These are phyloP conservation scores for Pezicula carpinea DNA, from an alignment of 2,329 filamentous ascomycete genomes.

Conservation along the genomic window DNA sequence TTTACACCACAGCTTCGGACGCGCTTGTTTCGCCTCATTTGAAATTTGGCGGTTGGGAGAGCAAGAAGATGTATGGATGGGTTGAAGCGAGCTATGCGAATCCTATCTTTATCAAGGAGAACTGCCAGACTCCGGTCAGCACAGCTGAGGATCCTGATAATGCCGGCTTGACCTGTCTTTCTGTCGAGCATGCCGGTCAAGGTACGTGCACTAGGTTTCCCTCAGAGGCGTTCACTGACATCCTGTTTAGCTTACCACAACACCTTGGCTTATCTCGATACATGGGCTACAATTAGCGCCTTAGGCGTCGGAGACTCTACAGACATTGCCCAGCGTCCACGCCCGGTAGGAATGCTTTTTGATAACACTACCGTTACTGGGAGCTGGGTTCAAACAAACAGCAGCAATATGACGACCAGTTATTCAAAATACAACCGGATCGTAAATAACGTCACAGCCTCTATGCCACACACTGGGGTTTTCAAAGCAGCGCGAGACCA, in stretches of 20 bases:
- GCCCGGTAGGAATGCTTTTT: constrained; percentile 57
- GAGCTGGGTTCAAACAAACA: constrained; percentile 59
- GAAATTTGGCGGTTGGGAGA: constrained; percentile 49
- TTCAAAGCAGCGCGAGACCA: constrained; percentile 58
- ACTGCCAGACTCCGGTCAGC: constrained; percentile 59
- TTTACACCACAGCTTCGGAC: constrained; percentile 75
- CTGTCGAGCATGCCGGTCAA: constrained; percentile 65
- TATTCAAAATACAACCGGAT: constrained; percentile 49
- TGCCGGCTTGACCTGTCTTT: constrained; percentile 54
- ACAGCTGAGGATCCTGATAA: constrained; percentile 32
- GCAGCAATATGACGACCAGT: constrained; percentile 45
- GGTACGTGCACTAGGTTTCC: constrained; percentile 27
- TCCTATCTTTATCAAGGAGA: constrained; percentile 43
- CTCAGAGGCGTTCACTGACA: not conserved
- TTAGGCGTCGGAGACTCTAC: constrained; percentile 38
- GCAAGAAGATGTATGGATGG: constrained; percentile 45
- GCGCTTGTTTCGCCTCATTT: constrained; percentile 72
- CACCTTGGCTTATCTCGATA: constrained; percentile 53
- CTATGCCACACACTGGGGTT: constrained; percentile 69
- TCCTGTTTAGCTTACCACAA: constrained; percentile 55
- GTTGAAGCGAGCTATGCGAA: constrained; percentile 64
- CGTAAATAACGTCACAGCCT: constrained; percentile 72
- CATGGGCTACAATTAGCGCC: constrained; percentile 46
- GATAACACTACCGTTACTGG: constrained; percentile 70
- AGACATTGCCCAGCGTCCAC: constrained; percentile 46